These are phyloP conservation scores for Rosa persica DNA, from an alignment of 306 rosid genomes.

Conservation along the genomic window DNA sequence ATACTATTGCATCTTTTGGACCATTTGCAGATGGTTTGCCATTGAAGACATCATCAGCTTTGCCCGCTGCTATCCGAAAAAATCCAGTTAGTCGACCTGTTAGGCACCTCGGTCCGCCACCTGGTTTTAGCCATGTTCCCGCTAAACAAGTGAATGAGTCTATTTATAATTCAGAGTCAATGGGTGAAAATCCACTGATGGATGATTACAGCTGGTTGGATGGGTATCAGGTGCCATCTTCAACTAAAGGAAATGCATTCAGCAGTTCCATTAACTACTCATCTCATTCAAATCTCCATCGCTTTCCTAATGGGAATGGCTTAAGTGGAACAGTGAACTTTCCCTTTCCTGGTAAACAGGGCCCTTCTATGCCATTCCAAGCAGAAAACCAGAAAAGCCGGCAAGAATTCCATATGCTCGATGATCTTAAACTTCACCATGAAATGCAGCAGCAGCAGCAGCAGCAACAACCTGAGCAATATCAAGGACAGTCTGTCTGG, in stretches of 20 bases:
- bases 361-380: conserved; percentile 53
- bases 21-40: conserved; percentile 30
- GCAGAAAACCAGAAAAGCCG: conserved; percentile 59
- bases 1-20: conserved; percentile 45
- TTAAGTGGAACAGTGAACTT: conserved; percentile 54
- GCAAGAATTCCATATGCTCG: conserved; percentile 67
- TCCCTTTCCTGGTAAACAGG: conserved; percentile 89
- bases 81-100: conserved; percentile 77
- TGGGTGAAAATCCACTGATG: conserved; percentile 57
- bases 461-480: conserved; percentile 74
- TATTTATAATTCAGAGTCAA: conserved; percentile 36
- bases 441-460: conserved; percentile 71
- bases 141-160: conserved; percentile 54
- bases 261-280: conserved; percentile 42
- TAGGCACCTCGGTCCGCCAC: conserved; percentile 94
- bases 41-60: conserved; percentile 36
- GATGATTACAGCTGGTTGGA: conserved; percentile 99
- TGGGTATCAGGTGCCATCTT: conserved; percentile 83
- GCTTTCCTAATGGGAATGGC: conserved; percentile 43
- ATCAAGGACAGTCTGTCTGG: conserved; percentile 87
- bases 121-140: conserved; percentile 76
- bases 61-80: conserved; percentile 47
- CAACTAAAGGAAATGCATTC: conserved; percentile 44
- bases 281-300: conserved; percentile 45
- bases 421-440: conserved; percentile 55